A percentile compares a stretch with the other conserved stretches of the same genome.
Evolutionary conservation across 2,329 filamentous ascomycete genomes (phyloP).

Genomic region (Penicillium palitans): DNA sequence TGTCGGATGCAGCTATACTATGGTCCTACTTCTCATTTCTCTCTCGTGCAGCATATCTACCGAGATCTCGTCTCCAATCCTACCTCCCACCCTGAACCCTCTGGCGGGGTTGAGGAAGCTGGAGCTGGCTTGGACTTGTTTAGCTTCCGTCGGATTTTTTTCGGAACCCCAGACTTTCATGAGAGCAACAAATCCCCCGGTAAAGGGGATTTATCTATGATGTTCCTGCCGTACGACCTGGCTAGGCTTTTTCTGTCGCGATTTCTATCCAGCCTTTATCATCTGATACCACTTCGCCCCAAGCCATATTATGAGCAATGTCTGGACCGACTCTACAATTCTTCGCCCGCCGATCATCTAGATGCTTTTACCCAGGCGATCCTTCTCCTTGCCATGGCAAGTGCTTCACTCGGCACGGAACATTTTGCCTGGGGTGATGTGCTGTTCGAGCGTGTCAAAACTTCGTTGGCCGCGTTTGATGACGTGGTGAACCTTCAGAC

Average conservation of each 20-base stretch:
- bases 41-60: slow-evolving; percentile 45
- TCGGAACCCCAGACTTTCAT: slow-evolving; percentile 42
- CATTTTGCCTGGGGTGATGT: slow-evolving; percentile 45
- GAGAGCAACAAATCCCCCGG: slow-evolving; percentile 28
- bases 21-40: slow-evolving; percentile 50
- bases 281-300: slow-evolving; percentile 39
- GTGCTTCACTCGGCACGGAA: slow-evolving; percentile 42
- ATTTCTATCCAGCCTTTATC: slow-evolving; percentile 46
- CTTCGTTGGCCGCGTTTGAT: slow-evolving; percentile 39
- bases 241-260: slow-evolving; percentile 43
- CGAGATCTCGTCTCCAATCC: slow-evolving; percentile 32
- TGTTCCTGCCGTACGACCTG: slow-evolving; percentile 43
- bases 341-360: slow-evolving; percentile 31
- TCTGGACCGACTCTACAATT: slow-evolving; percentile 39
- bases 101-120: slow-evolving; percentile 40
- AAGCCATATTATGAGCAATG: slow-evolving; percentile 39
- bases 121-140: slow-evolving; percentile 42
- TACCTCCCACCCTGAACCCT: slow-evolving; percentile 20
- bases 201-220: slow-evolving; percentile 27
- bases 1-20: slow-evolving; percentile 50
- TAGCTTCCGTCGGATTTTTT: slow-evolving; percentile 42
- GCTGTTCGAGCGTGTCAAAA: slow-evolving; percentile 47
- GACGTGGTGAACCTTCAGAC: slow-evolving; percentile 50
- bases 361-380: slow-evolving; percentile 42
- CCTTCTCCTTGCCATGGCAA: slow-evolving; percentile 41